A percentile compares a stretch with the other conserved stretches of the same genome.
These are phyloP conservation scores for Eutrema japonicum DNA, from an alignment of 345 rosid species.

Conservation along the genomic window DNA sequence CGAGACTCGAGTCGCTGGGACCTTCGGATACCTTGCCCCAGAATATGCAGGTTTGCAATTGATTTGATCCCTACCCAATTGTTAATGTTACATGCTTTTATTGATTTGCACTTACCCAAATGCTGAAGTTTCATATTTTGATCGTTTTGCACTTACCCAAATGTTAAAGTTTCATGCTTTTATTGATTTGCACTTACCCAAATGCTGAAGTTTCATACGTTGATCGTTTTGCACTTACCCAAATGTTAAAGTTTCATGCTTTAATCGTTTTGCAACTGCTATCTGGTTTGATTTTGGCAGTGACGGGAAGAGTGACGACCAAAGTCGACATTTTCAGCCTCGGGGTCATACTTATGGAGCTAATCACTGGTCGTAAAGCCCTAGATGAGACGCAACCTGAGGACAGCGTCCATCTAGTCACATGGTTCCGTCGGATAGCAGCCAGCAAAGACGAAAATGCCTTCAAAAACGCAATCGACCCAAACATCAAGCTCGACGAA, in stretches of 20 bases:
- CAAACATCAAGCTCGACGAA: conserved; percentile 53
- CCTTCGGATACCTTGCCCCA: conserved; percentile 66
- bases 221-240: background rate
- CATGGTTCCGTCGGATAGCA: conserved; percentile 78
- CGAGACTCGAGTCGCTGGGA: conserved; percentile 62
- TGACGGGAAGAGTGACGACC: conserved; percentile 91
- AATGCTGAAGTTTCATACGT: background rate
- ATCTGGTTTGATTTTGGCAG: conserved; percentile 50
- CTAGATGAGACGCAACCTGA: conserved; percentile 72
- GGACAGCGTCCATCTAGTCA: conserved; percentile 74
- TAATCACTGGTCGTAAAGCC: conserved; percentile 79
- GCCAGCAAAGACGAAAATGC: conserved; percentile 55
- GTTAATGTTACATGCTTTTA: background rate
- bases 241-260: conserved; percentile 8
- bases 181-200: background rate
- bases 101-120: conserved; percentile 7
- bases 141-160: background rate
- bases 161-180: background rate
- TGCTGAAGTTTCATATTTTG: background rate
- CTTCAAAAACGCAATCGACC: conserved; percentile 62
- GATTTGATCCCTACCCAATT: background rate
- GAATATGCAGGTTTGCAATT: conserved; percentile 57
- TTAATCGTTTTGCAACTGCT: conserved; percentile 21
- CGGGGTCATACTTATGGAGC: conserved; percentile 93
- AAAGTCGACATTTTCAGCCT: conserved; percentile 88